Evolutionary conservation across 1,284 basidiomycete species (phyloP).

Genomic region (Rhodotorula sp.): DNA sequence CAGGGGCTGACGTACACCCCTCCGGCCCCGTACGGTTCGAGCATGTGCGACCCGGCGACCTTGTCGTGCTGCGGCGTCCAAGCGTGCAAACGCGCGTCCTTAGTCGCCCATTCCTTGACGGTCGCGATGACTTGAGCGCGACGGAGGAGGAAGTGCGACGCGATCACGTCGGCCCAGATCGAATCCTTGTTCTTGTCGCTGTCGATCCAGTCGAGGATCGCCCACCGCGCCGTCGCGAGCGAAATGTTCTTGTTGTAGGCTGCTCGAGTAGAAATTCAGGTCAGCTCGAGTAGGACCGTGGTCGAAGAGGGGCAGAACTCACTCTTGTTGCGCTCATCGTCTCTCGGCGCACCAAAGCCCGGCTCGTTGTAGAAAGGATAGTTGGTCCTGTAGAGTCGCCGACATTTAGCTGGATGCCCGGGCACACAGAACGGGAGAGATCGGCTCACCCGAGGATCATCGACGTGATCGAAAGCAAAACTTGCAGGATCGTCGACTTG

Average conservation of each 20-base stretch:
- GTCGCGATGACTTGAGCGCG: background rate
- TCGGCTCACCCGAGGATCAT: slow-evolving; percentile 55
- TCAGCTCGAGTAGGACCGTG: background rate
- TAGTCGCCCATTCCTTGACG: slow-evolving; percentile 3
- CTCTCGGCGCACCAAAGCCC: slow-evolving; percentile 32
- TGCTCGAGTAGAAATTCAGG: background rate
- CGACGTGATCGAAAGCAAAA: slow-evolving; percentile 60
- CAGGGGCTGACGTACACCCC: background rate
- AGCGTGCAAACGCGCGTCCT: slow-evolving; percentile 11
- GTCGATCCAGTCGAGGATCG: slow-evolving; percentile 23
- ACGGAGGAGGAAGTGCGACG: slow-evolving; percentile 20
- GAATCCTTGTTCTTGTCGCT: slow-evolving; percentile 13
- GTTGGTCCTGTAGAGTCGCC: slow-evolving; percentile 47
- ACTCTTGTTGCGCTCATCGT: slow-evolving; percentile 17
- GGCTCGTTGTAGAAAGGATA: slow-evolving; percentile 61
- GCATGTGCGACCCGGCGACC: slow-evolving; percentile 7
- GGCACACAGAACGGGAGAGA: background rate
- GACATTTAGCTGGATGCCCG: background rate
- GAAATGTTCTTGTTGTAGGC: slow-evolving; percentile 28
- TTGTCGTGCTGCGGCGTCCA: slow-evolving; percentile 15
- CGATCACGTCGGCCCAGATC: slow-evolving; percentile 27
- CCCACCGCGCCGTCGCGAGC: slow-evolving; percentile 23
- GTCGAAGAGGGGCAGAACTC: background rate
- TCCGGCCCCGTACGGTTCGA: background rate
- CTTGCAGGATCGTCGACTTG: slow-evolving; percentile 50